Evolutionary conservation across 768 basidiomycete genomes (phyloP).

Genomic region (Candolleomyces efflorescens): DNA sequence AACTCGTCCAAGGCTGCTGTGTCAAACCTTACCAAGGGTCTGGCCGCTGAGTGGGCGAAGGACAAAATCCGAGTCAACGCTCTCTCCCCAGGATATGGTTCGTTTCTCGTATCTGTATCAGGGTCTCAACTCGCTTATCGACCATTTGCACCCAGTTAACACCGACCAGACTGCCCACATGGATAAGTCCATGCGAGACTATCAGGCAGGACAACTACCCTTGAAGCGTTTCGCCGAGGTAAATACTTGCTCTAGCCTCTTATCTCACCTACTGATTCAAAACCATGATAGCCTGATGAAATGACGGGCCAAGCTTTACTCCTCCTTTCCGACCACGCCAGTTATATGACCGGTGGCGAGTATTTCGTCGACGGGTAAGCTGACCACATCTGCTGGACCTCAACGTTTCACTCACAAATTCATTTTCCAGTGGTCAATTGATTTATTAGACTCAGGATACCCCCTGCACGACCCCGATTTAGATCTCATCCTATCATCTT

Average conservation of each 20-base stretch:
- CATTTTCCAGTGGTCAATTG: constrained; percentile 15
- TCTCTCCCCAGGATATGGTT: constrained; percentile 58
- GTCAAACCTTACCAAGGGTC: constrained; percentile 47
- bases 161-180: constrained; percentile 57
- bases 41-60: constrained; percentile 62
- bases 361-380: constrained; percentile 54
- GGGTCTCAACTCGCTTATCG: neutral
- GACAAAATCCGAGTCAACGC: constrained; percentile 54
- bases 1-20: constrained; percentile 71
- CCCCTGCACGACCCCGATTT: too few relatives aligned
- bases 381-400: neutral
- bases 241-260: neutral
- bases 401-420: neutral
- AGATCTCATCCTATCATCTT: too few relatives aligned
- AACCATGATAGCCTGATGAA: constrained; percentile 43
- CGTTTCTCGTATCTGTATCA: constrained; percentile 13
- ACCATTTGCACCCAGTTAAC: constrained; percentile 32
- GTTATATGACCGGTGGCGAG: constrained; percentile 58
- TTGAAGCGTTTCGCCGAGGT: constrained; percentile 57
- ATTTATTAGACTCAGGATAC: constrained; percentile 1
- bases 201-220: constrained; percentile 47
- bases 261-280: neutral
- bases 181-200: constrained; percentile 44
- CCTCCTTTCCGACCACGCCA: constrained; percentile 45
- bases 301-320: constrained; percentile 53